phyloP scores from a whole-genome alignment of 2,329 filamentous ascomycete species.

The Basipetospora sp. region DNA sequence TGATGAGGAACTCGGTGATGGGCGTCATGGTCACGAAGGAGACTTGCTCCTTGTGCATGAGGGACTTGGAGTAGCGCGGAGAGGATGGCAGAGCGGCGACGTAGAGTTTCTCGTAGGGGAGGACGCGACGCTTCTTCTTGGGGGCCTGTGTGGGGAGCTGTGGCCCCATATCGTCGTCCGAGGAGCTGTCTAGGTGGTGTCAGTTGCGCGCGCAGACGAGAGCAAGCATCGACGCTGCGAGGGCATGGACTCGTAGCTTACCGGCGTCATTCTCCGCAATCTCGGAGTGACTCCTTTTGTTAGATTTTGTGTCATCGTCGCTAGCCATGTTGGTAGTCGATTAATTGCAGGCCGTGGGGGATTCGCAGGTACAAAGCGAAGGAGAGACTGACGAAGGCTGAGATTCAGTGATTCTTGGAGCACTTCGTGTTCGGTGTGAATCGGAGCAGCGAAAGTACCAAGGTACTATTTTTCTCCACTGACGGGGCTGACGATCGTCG shows the following conservation, averaged over 20 bases:
- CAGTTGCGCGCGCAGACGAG: conserved; percentile 1
- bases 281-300: conserved; percentile 9
- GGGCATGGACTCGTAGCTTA: too few species aligned
- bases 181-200: conserved; percentile 32
- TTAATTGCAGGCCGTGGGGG: too few species aligned
- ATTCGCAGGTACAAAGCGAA: too few species aligned
- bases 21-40: conserved; percentile 80
- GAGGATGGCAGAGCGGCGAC: conserved; percentile 74
- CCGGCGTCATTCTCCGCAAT: conserved; percentile 1
- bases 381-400: neutral
- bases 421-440: too few species aligned
- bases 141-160: conserved; percentile 68
- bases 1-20: conserved; percentile 86
- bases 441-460: too few species aligned
- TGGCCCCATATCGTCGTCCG: conserved; percentile 83
- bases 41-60: conserved; percentile 97
- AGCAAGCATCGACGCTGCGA: too few species aligned
- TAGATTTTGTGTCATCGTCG: conserved; percentile 21
- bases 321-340: conserved; percentile 2
- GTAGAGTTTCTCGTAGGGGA: conserved; percentile 92
- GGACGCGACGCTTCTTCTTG: conserved; percentile 80
- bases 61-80: conserved; percentile 74
- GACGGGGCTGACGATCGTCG: too few species aligned
- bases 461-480: too few species aligned
- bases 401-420: too few species aligned